Base-by-base conservation (phyloP, 2,329 filamentous ascomycete species). In the Fusarium protoensiforme region DNA sequence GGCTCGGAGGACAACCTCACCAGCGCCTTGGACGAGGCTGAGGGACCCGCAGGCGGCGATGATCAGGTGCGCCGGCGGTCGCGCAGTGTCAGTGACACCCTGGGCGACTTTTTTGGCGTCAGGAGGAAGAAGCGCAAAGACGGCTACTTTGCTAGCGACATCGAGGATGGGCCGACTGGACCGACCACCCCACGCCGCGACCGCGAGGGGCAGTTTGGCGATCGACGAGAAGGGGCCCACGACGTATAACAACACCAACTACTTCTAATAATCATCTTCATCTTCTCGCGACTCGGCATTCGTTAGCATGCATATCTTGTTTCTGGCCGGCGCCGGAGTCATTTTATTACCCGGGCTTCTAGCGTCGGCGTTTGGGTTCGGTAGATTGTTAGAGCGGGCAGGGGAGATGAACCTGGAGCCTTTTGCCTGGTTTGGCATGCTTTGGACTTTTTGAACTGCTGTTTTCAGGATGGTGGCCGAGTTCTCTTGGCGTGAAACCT, bases 71-170 rank as follows among this genome's bases (percentile, higher is more conserved):
- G 79, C 18, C 77, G 77, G 41, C 78, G 82, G 33, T 79, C 83
- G 9, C 79, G 83, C 38, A 85, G 84, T 68, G 75, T 85, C 36
- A 85, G 84, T 72, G 84, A 85, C 51, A 82, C 83, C 4, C 73
- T 86, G 14, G 82, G 82, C 9, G 81, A 81, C 31, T 80, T 85
- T 46, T 85, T 85, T 73, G 77, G 80, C 38, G 75, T 82, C 6
- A 80, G 75, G 60, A 78, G 77, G 64, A 82, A 83, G 69, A 81
- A 76, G 66, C 74, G 72, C 54, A 76, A 73, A 33, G 77, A 78
- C 51, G 67, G 70, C 64, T 72, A 73, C 56, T 69, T 71, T 38
- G 51, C 69, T 38, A 65, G 62, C 68, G 74, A 76, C 46, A 66
- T 76, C 43, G 74, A 78, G 54, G 72, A 77, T 59, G 67, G 69